These are phyloP conservation scores for Lanmaoa pseudosensibilis DNA, from an alignment of 768 basidiomycete genomes.

Conservation along the genomic window DNA sequence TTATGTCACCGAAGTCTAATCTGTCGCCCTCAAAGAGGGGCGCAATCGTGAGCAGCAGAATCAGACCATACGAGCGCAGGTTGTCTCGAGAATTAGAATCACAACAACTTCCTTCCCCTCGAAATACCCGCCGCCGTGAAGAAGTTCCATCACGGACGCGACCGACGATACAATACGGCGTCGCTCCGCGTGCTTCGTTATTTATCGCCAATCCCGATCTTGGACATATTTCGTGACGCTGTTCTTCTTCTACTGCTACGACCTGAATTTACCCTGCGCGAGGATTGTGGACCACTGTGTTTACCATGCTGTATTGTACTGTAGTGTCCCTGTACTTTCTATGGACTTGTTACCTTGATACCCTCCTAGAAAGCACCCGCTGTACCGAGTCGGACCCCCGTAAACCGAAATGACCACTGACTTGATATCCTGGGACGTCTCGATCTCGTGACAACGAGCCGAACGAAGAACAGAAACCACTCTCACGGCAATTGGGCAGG, in stretches of 20 bases:
- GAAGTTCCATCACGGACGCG: slow-evolving; percentile 42
- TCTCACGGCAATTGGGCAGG: neutral
- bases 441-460: neutral
- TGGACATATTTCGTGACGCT: slow-evolving; percentile 15
- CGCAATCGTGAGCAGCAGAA: slow-evolving; percentile 46
- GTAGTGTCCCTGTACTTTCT: slow-evolving; percentile 3
- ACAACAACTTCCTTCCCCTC: slow-evolving; percentile 28
- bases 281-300: slow-evolving; percentile 1
- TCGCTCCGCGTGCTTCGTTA: slow-evolving; percentile 60
- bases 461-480: neutral
- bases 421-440: neutral
- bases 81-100: slow-evolving; percentile 56
- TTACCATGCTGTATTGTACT: slow-evolving; percentile 7
- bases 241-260: neutral
- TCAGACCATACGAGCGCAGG: slow-evolving; percentile 59
- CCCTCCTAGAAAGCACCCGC: neutral
- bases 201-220: slow-evolving; percentile 69
- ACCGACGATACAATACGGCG: slow-evolving; percentile 56
- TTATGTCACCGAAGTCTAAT: neutral
- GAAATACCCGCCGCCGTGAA: slow-evolving; percentile 44
- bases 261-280: slow-evolving; percentile 1
- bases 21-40: slow-evolving; percentile 1
- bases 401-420: neutral
- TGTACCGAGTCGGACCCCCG: neutral
- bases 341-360: slow-evolving; percentile 7